Evolutionary conservation across 768 basidiomycete species (phyloP).

Genomic region (Lentinula sp.): DNA sequence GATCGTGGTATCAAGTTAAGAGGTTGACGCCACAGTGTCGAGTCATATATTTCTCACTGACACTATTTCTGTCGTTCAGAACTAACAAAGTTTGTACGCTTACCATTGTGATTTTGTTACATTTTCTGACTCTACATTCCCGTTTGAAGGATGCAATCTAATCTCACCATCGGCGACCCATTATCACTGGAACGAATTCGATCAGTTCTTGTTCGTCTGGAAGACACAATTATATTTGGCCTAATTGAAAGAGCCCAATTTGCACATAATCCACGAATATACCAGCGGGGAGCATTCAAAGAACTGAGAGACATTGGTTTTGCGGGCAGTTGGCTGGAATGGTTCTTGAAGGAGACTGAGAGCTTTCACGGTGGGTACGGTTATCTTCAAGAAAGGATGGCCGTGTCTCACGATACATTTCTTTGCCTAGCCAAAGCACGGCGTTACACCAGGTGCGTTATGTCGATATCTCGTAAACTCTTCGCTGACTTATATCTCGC

Average conservation of each 20-base stretch:
- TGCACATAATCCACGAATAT: constrained; percentile 87
- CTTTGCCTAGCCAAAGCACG: constrained; percentile 75
- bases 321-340: constrained; percentile 89
- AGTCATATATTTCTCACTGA: neutral
- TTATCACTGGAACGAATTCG: constrained; percentile 87
- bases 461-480: neutral
- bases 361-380: constrained; percentile 77
- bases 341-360: constrained; percentile 96
- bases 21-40: neutral
- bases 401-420: neutral
- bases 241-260: constrained; percentile 98
- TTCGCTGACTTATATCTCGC: neutral
- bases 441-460: constrained; percentile 78
- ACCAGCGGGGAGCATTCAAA: constrained; percentile 71
- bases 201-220: constrained; percentile 79
- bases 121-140: too few species aligned
- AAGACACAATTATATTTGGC: constrained; percentile 98
- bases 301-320: constrained; percentile 74
- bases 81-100: neutral
- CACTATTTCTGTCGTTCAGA: neutral
- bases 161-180: constrained; percentile 73
- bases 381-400: neutral
- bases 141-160: constrained; percentile 43
- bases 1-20: neutral
- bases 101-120: neutral